These are phyloP conservation scores for Yamadazyma dushanensis DNA, from an alignment of 1,139 yeast genomes.

Conservation along the genomic window DNA sequence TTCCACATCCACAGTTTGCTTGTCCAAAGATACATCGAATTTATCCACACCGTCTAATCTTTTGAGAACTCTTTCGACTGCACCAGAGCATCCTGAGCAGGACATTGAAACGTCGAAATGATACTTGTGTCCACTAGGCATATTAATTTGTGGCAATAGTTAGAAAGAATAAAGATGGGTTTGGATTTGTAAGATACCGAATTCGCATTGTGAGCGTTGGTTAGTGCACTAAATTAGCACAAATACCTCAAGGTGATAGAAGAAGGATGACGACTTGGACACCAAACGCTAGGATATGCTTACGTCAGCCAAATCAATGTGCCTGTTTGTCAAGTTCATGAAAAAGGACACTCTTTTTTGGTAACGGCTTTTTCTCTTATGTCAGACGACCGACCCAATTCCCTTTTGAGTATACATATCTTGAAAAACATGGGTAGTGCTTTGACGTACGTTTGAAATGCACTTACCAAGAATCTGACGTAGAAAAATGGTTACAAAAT, in stretches of 20 bases:
- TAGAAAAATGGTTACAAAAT: too few species aligned
- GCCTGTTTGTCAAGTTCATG: neutral
- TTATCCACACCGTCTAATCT: constrained; percentile 73
- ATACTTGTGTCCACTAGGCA: constrained; percentile 38
- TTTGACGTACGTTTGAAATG: too few species aligned
- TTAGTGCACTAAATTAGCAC: constrained; percentile 1
- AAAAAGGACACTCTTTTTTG: neutral
- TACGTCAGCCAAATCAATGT: neutral
- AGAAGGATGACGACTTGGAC: neutral
- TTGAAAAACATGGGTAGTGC: too few species aligned
- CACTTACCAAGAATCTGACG: too few species aligned
- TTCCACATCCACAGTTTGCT: constrained; percentile 79
- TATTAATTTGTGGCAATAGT: too few species aligned
- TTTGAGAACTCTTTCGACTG: constrained; percentile 76
- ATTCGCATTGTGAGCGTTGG: too few species aligned
- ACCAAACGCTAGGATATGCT: too few species aligned
- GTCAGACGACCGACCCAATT: too few species aligned
- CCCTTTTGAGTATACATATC: too few species aligned
- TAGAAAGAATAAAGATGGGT: too few species aligned
- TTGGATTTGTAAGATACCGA: too few species aligned
- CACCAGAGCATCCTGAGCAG: constrained; percentile 86
- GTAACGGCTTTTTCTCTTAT: too few species aligned
- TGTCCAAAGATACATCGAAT: constrained; percentile 72
- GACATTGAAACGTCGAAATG: constrained; percentile 79
- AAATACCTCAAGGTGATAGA: neutral